Base-by-base conservation (phyloP, 352 stramenopile species). In the Phytophthora constricta region DNA sequence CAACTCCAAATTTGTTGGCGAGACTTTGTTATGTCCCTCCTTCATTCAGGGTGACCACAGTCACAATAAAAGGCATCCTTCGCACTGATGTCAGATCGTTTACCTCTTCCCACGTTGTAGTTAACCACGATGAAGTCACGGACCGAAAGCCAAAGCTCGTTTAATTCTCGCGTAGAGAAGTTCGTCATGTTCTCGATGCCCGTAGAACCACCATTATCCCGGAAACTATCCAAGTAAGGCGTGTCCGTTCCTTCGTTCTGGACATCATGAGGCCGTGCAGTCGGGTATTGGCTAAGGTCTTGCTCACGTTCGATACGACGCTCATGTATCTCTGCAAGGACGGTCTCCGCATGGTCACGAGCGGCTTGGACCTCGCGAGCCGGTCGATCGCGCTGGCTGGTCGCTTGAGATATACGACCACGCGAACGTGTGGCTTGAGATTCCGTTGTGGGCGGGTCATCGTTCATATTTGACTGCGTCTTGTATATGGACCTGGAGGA, bases 41-140 rank as follows among this genome's bases (percentile, higher is more conserved):
- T 54, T 25, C n/a, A n/a, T n/a, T n/a, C n/a, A 58, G 17, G 13
- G 10, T 46, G 4, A 47, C 58, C 1, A 65, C 11, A 13, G 26
- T 57, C 47, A 65, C 58, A 47, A 65, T n/a, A 53, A n/a, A 65
- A 58, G 1, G 47, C 37, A 14, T 52, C 26, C 26, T 58, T 56
- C 11, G 20, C 17, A 0, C 22, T 58, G 14, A 65, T 65, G 2
- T 28, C 19, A 31, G 58, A 65, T 7, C 34, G 10, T 1, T 25
- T 19, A 2, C 37, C 47, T 57, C 57, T 27, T 5, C 47, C 57
- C 14, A 65, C 33, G 25, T 57, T 65, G 57, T 51, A 47, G 28
- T 48, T 52, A 2, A 34, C 37, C 1, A 19, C n/a, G n/a, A n/a
- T n/a, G n/a, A n/a, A n/a, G n/a, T n/a, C n/a, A n/a, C n/a, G n/a